phyloP scores from a whole-genome alignment of 768 basidiomycete genomes.

The Amanita brunnescens region DNA sequence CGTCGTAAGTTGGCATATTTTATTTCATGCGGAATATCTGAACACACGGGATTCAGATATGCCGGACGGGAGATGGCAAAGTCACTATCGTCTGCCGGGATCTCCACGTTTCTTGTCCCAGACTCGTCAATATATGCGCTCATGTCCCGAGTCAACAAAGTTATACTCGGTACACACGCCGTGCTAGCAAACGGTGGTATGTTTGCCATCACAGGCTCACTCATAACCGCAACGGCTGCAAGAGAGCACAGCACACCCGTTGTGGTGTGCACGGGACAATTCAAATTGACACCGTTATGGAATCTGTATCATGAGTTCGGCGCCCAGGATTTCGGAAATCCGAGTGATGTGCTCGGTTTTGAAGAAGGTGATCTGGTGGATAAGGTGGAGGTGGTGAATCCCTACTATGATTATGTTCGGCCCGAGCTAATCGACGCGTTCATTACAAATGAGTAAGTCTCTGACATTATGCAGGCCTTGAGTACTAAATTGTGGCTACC shows the following conservation, averaged over 20 bases:
- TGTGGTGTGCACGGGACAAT: slow-evolving; percentile 91
- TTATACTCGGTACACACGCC: slow-evolving; percentile 91
- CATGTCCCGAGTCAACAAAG: slow-evolving; percentile 96
- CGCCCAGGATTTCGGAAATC: slow-evolving; percentile 72
- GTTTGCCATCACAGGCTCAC: slow-evolving; percentile 81
- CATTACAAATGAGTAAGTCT: slow-evolving; percentile 91
- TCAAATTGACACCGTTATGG: slow-evolving; percentile 91
- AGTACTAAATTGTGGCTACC: slow-evolving; percentile 8
- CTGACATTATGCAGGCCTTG: background rate
- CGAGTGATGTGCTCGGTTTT: slow-evolving; percentile 54
- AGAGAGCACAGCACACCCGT: slow-evolving; percentile 86
- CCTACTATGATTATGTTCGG: slow-evolving; percentile 93
- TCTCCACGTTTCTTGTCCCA: slow-evolving; percentile 94
- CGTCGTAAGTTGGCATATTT: slow-evolving; percentile 63
- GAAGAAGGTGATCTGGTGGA: slow-evolving; percentile 75
- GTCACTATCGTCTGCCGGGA: slow-evolving; percentile 68
- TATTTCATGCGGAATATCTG: background rate
- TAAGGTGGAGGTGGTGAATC: slow-evolving; percentile 88
- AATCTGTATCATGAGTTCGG: slow-evolving; percentile 82
- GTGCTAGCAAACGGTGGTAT: slow-evolving; percentile 95
- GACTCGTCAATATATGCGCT: slow-evolving; percentile 94
- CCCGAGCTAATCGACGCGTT: slow-evolving; percentile 90
- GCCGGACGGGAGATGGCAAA: slow-evolving; percentile 81
- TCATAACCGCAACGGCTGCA: slow-evolving; percentile 81
- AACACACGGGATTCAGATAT: slow-evolving; percentile 41